phyloP scores from a whole-genome alignment of 805 yeast genomes.

The Candida maesae region DNA sequence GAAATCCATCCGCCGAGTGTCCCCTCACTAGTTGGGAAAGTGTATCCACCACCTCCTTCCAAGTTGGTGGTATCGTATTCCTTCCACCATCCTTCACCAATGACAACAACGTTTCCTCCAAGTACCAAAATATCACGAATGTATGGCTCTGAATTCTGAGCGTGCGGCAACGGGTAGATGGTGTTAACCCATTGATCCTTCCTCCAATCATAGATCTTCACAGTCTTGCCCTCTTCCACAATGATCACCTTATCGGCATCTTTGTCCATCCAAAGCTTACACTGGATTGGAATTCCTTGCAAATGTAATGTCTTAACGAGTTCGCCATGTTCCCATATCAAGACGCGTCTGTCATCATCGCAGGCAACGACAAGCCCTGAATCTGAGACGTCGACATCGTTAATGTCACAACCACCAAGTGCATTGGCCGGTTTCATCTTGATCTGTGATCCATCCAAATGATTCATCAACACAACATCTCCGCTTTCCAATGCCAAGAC shows the following conservation, averaged over 20 bases:
- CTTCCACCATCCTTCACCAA: constrained; percentile 35
- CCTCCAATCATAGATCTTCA: constrained; percentile 33
- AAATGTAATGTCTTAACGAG: constrained; percentile 7
- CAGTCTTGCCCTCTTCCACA: constrained; percentile 31
- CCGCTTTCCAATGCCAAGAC: constrained; percentile 20
- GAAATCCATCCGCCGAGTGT: constrained; percentile 23
- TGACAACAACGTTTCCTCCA: constrained; percentile 26
- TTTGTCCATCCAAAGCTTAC: constrained; percentile 32
- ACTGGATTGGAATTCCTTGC: constrained; percentile 25
- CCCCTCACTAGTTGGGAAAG: constrained; percentile 19
- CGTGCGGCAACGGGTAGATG: constrained; percentile 29
- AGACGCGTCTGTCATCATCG: constrained; percentile 30
- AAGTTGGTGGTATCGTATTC: constrained; percentile 24
- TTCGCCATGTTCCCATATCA: constrained; percentile 29
- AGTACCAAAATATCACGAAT: constrained; percentile 23
- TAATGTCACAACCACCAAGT: constrained; percentile 27
- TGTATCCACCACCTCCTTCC: constrained; percentile 34
- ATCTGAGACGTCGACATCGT: constrained; percentile 29
- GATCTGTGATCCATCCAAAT: constrained; percentile 18
- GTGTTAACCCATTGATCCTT: constrained; percentile 28
- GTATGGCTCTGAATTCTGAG: constrained; percentile 9
- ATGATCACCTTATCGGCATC: constrained; percentile 31
- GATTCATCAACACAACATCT: constrained; percentile 20
- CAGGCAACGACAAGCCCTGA: constrained; percentile 29
- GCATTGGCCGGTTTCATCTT: constrained; percentile 4